Evolutionary conservation across 2,329 filamentous ascomycete species (phyloP).

Genomic region (Penicillium griseofulvum): DNA sequence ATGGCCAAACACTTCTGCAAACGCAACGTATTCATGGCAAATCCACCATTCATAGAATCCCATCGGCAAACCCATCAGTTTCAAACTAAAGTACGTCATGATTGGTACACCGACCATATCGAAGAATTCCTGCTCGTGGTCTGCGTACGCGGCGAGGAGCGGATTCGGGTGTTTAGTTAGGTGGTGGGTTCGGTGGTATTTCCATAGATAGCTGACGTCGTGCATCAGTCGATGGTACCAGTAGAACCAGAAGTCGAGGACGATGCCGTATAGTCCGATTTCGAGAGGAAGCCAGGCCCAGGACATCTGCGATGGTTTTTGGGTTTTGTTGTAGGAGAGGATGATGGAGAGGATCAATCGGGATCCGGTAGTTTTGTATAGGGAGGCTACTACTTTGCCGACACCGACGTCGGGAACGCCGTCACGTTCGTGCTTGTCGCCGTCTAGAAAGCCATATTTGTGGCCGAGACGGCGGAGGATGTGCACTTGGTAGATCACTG

Average conservation of each 20-base stretch:
- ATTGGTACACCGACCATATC: slow-evolving; percentile 45
- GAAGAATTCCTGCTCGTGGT: slow-evolving; percentile 45
- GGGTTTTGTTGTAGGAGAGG: slow-evolving; percentile 29
- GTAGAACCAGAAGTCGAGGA: slow-evolving; percentile 29
- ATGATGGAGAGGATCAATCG: slow-evolving; percentile 35
- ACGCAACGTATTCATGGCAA: slow-evolving; percentile 47
- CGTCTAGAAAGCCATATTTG: slow-evolving; percentile 22
- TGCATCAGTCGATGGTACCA: slow-evolving; percentile 41
- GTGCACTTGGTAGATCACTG: slow-evolving; percentile 38
- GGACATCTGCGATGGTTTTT: slow-evolving; percentile 25
- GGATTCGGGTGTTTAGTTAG: slow-evolving; percentile 48
- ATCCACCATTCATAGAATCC: slow-evolving; percentile 51
- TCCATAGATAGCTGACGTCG: slow-evolving; percentile 42
- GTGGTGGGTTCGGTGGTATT: slow-evolving; percentile 48
- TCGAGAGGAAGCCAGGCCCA: slow-evolving; percentile 41
- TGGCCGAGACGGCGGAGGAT: slow-evolving; percentile 23
- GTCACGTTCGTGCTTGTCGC: slow-evolving; percentile 31
- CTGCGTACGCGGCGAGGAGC: slow-evolving; percentile 44
- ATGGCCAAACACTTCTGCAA: slow-evolving; percentile 28
- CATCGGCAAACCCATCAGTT: slow-evolving; percentile 41
- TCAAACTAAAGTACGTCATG: slow-evolving; percentile 39
- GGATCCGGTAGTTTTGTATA: slow-evolving; percentile 35
- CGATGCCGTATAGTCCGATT: slow-evolving; percentile 23
- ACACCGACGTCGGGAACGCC: slow-evolving; percentile 44
- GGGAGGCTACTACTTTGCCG: slow-evolving; percentile 32